Base-by-base conservation (phyloP, 352 stramenopile species). In the Phytophthora pseudosyringae region DNA sequence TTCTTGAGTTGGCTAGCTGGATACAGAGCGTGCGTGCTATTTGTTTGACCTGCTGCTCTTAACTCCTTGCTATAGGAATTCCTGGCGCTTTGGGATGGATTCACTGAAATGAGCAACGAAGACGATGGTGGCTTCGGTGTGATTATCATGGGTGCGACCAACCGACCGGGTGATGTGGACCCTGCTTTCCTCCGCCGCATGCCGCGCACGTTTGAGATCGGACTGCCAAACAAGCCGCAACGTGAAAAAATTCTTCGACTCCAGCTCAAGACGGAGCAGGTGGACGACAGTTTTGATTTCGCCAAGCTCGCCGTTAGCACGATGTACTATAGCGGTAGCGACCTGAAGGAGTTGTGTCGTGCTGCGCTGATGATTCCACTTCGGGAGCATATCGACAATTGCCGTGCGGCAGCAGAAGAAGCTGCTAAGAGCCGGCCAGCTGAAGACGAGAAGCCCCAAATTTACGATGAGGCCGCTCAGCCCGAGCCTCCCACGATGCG, bases 11-110 rank as follows among this genome's bases (percentile, higher is more conserved):
- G 13, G 3, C 29, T n/a, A 16, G 5, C 33, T 56, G 25, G 10
- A 15, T 45, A 7, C 8, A 32, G 18, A 35, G 47, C 47, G 21
- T 21, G 21, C 21, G 53, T 35, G 21, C 13, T 47, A 26, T 29
- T 55, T 28, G 3, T 59, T 15, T 69, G 38, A 79, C 33, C 21
- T 54, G 28, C 25, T 58, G 36, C 11, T 48, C 35, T 9, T 72
- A 21, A 1, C 44, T 40, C 32, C 3, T 13, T 52, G 1, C 54
- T 62, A 9, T 48, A 93, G 83, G 97, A 99, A 85, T 99, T 99
- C 73, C 82, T 99, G 73, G 98, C 95, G n/a, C 79, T 99, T 9
- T 99, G 97, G 97, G 97, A 99, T 68, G 97, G 97, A 26, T 94
- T 99, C 44, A 91, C 76, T n/a, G 85, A 96, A 58, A 81, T 93